Evolutionary conservation across 352 stramenopile species (phyloP), one percentile per base, ranked within the genome.

Genomic region (Phytopythium cucurbitacearum): DNA sequence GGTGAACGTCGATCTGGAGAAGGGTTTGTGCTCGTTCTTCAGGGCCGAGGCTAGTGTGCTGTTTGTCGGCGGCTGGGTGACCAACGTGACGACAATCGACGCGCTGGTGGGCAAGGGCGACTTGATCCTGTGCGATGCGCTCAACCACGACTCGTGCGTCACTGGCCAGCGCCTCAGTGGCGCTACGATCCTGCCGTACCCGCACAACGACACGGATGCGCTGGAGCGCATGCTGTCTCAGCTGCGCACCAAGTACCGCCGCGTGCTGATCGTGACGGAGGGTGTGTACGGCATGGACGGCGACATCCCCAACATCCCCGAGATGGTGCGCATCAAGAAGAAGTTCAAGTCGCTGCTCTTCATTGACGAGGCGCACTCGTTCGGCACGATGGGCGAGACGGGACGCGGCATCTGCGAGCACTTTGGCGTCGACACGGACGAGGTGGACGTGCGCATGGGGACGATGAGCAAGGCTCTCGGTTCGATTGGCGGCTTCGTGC

Each of bases 61-160:
- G 16, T 89, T 85, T 32, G 78, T 90, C 4, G 79, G 79, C 13
- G 82, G 82, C 15, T 92, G 79, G 79, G 80, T 89, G 10, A 66
- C 79, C 5, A 92, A 92, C 62, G 82, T 90, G 15, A 81, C 82
- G 33, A 90, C 82, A 0, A 90, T 92, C 37, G 77, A 87, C 55
- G 59, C 82, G 32, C 51, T 92, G 9, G 77, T 92, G 32, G 69
- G 62, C 16, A 89, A 88, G 64, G 73, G 76, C 35, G 79, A 90
- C 32, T 65, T 92, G 58, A 89, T 92, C 48, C 52, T 92, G 13
- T 89, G 80, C 48, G 82, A 92, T 49, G 77, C 78, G 9, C 61
- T 92, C 13, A 92, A 92, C 55, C 82, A 92, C 60, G 73, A 90
- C 64, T 90, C 79, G 47, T 90, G 79, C 56, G 82, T 92, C 12